Base-by-base conservation (phyloP, 306 rosid genomes). In the Quercus cerris region DNA sequence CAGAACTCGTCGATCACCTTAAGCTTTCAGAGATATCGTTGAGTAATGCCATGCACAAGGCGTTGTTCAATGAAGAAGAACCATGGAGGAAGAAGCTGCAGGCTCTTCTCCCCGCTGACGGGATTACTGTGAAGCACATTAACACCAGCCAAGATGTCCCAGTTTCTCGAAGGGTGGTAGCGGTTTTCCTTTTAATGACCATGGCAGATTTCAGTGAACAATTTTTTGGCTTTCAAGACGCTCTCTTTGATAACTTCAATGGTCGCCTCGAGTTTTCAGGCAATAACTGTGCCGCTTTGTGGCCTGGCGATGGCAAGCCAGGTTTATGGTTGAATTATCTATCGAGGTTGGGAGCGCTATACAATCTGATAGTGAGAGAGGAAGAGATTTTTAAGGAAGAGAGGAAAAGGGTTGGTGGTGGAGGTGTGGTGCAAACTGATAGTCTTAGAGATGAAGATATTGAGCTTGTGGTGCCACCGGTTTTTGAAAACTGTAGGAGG, bases 171-270 rank as follows among this genome's bases (percentile, higher is more conserved):
- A 86, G 95, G 62, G 61, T 93, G 2, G 88, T 93, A 3, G 98
- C 90, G 2, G 35, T 85, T 68, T 95, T 95, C 61, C 72, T 95
- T 9, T 19, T 89, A 89, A 89, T 91, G 94, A 95, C 99, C 2
- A 79, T 93, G 81, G 97, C 98, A 0, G 96, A 91, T 87, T 95
- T 95, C 81, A 87, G 94, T 28, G 96, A 93, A n/a, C 99, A 95
- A 70, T 71, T 81, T 6, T 91, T 87, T 70, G 78, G 98, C 28
- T 95, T 93, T 20, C 97, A 93, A 83, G 96, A 95, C 56, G 44
- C 1, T 19, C n/a, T 91, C 70, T 93, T 93, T 38, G 93, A 89
- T 1, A 93, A 91, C 62, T 35, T 1, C 0, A 51, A 95, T 55
- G 96, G 97, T 1, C 81, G 87, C 12, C 90, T 89, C 1, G 91